phyloP scores from a whole-genome alignment of 2,329 filamentous ascomycete species.

The Colletotrichum costaricense region DNA sequence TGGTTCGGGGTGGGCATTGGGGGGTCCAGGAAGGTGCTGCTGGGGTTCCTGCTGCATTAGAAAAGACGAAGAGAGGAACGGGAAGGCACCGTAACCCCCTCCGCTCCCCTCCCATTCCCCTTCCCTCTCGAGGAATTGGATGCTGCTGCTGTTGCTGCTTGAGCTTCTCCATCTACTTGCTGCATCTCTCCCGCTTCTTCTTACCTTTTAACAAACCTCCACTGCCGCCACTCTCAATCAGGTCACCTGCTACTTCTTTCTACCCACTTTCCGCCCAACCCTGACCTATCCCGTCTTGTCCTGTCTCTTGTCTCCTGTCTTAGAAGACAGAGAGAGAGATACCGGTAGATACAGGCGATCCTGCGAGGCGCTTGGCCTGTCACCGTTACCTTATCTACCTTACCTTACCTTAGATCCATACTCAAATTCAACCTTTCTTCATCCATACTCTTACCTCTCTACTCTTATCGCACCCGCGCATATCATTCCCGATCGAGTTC shows the following conservation, averaged over 20 bases:
- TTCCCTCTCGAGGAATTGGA: constrained; percentile 17
- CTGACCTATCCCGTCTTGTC: constrained; percentile 1
- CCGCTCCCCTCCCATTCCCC: not conserved
- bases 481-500: constrained; percentile 2
- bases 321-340: not conserved
- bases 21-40: constrained; percentile 6
- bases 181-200: constrained; percentile 30
- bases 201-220: not conserved
- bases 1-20: constrained; percentile 25
- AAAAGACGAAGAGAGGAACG: constrained; percentile 15
- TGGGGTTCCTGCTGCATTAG: constrained; percentile 11
- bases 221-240: constrained; percentile 11
- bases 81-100: not conserved
- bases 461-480: constrained; percentile 3
- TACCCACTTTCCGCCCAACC: not conserved
- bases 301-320: not conserved
- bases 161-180: not conserved
- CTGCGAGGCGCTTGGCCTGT: constrained; percentile 4
- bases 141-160: constrained; percentile 3
- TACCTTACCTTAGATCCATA: constrained; percentile 8
- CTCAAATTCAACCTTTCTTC: constrained; percentile 25
- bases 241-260: constrained; percentile 11
- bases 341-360: not conserved
- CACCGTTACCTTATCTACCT: not conserved
- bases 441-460: not conserved